A percentile compares a stretch with the other conserved stretches of the same genome.
phyloP scores from a whole-genome alignment of 345 rosid genomes.

The Bruguiera sexangula region DNA sequence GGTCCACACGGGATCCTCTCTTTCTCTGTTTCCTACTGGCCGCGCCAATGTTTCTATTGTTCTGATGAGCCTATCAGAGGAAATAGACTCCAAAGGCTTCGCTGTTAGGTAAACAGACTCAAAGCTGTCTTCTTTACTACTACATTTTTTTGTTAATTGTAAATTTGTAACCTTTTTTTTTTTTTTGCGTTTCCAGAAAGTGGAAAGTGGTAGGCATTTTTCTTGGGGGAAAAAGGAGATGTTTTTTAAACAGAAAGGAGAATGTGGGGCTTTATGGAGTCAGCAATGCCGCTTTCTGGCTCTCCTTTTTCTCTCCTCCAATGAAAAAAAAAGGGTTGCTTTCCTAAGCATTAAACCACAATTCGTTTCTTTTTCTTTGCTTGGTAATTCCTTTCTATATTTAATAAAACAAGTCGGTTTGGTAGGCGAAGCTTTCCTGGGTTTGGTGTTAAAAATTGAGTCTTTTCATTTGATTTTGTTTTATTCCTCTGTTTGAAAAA shows the following conservation, averaged over 20 bases:
- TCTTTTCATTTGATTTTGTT: background rate
- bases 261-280: constrained; percentile 40
- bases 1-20: too few species aligned
- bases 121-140: background rate
- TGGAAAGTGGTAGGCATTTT: background rate
- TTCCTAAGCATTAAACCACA: constrained; percentile 9
- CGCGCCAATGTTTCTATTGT: too few species aligned
- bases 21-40: too few species aligned
- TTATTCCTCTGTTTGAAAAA: background rate
- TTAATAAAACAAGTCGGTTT: constrained; percentile 1
- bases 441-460: constrained; percentile 11
- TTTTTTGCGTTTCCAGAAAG: background rate
- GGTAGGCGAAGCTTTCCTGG: constrained; percentile 30
- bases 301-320: constrained; percentile 5
- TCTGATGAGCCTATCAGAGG: too few species aligned
- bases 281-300: constrained; percentile 37
- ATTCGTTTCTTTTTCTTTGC: constrained; percentile 2
- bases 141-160: background rate
- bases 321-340: background rate
- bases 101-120: background rate
- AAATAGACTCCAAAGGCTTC: too few species aligned
- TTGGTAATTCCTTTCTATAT: background rate
- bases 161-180: background rate
- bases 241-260: constrained; percentile 23
- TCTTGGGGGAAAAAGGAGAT: background rate